These are phyloP conservation scores for Zopfochytrium polystomum DNA, from an alignment of 371 early-diverging fungal species.

Conservation along the genomic window DNA sequence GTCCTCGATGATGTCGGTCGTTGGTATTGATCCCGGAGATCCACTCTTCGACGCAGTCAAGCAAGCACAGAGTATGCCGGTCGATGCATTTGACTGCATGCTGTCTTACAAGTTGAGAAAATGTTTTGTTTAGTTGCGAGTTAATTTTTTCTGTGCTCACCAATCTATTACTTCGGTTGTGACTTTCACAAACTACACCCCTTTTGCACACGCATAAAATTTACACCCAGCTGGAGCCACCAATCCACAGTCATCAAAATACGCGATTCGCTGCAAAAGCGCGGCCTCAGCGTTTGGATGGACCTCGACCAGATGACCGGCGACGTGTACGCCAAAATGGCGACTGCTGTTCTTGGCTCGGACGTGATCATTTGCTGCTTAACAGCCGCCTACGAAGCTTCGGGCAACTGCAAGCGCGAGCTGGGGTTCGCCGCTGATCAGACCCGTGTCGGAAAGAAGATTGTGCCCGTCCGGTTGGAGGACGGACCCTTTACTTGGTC, in stretches of 20 bases:
- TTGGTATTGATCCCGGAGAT: conserved; percentile 32
- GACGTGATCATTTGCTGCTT: conserved; percentile 31
- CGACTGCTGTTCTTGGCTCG: conserved; percentile 30
- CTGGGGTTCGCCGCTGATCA: conserved; percentile 38
- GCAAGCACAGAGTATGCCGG: not conserved
- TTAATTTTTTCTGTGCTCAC: not conserved
- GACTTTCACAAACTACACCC: not conserved
- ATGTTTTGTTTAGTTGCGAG: not conserved
- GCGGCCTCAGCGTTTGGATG: conserved; percentile 30
- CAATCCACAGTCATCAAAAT: conserved; percentile 19
- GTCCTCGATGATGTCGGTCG: conserved; percentile 8
- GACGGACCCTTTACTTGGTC: conserved; percentile 35
- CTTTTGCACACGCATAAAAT: not conserved
- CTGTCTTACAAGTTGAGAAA: conserved; percentile 25
- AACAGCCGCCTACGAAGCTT: conserved; percentile 27
- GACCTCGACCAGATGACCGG: conserved; percentile 35
- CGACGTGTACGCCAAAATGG: conserved; percentile 38
- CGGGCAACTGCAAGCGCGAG: conserved; percentile 37
- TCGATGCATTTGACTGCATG: conserved; percentile 31
- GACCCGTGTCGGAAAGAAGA: conserved; percentile 29
- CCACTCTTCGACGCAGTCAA: conserved; percentile 30
- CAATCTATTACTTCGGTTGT: conserved; percentile 2
- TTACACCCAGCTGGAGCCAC: conserved; percentile 22
- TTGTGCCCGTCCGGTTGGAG: conserved; percentile 36
- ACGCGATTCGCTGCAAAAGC: conserved; percentile 10